Conservation (phyloP, 2,329 filamentous ascomycete species). For the Penicillium sp. region DNA sequence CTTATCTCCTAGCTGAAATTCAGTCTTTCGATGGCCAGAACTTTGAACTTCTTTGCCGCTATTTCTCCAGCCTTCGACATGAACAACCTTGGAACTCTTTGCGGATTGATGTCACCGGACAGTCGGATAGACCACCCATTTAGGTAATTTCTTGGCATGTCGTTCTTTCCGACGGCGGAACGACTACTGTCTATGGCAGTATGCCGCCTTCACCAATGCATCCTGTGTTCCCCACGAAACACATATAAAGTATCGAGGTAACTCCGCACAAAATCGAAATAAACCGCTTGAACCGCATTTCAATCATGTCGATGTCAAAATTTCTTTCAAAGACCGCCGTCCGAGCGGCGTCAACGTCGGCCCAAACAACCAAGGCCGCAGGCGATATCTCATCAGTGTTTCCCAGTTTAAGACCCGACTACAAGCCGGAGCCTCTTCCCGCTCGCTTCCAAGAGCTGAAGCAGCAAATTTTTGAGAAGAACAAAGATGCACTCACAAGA, state of each 20-base stretch:
- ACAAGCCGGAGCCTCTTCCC: conserved; percentile 43
- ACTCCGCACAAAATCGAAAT: not conserved
- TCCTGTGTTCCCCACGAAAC: not conserved
- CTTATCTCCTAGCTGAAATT: too few species aligned
- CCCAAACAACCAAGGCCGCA: conserved; percentile 43
- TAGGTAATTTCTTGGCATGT: not conserved
- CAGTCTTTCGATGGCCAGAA: too few species aligned
- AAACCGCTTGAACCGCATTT: not conserved
- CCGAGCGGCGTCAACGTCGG: conserved; percentile 32
- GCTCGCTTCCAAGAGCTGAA: conserved; percentile 46
- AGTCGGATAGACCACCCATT: conserved; percentile 11
- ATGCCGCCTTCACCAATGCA: conserved; percentile 1
- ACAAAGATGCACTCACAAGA: conserved; percentile 39
- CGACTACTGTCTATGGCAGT: not conserved
- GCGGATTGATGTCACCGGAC: not conserved
- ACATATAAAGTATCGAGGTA: not conserved
- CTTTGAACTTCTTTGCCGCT: too few species aligned
- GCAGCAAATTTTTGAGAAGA: conserved; percentile 36
- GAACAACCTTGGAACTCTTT: not conserved
- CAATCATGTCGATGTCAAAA: conserved; percentile 31
- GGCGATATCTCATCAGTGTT: conserved; percentile 53
- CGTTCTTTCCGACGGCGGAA: not conserved
- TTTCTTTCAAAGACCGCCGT: conserved; percentile 29
- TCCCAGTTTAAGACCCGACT: conserved; percentile 45
- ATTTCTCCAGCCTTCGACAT: not conserved